These are phyloP conservation scores for Phytophthora pini DNA, from an alignment of 352 stramenopile genomes.

Conservation along the genomic window DNA sequence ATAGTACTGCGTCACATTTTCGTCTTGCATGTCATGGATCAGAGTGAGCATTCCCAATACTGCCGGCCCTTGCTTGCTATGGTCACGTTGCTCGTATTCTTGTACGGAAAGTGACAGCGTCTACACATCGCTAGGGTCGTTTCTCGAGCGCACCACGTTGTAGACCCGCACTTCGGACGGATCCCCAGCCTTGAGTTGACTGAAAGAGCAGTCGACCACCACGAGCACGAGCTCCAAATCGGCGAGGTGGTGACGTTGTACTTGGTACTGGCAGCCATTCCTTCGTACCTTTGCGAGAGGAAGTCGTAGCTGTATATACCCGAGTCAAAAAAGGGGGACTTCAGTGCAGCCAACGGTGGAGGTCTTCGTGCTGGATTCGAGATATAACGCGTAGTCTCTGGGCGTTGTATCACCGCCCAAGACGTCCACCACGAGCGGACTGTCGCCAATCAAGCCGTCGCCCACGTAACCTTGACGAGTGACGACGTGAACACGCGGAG, in stretches of 20 bases:
- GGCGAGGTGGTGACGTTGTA: constrained; percentile 44
- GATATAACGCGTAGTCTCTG: constrained; percentile 36
- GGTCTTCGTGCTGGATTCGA: constrained; percentile 25
- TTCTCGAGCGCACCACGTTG: constrained; percentile 31
- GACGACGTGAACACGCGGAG: constrained; percentile 16
- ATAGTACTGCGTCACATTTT: constrained; percentile 28
- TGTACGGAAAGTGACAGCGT: constrained; percentile 39
- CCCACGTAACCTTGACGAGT: constrained; percentile 40
- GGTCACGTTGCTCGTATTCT: constrained; percentile 27
- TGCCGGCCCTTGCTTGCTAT: constrained; percentile 24
- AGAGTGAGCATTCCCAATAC: constrained; percentile 32
- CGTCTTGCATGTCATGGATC: constrained; percentile 33
- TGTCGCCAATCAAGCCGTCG: constrained; percentile 30
- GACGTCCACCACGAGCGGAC: constrained; percentile 25
- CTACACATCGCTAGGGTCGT: constrained; percentile 17
- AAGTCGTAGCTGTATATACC: constrained; percentile 45
- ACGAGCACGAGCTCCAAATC: constrained; percentile 45
- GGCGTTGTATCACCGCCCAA: constrained; percentile 34
- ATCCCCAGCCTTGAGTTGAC: constrained; percentile 19
- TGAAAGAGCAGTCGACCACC: constrained; percentile 47
- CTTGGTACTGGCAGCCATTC: constrained; percentile 25
- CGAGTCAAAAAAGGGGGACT: constrained; percentile 6
- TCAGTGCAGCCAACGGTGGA: constrained; percentile 23
- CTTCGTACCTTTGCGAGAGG: constrained; percentile 30
- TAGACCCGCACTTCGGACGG: constrained; percentile 24